Percentiles rank a stretch among this genome's conserved stretches.
Evolutionary conservation across 2,329 filamentous ascomycete species (phyloP).

Genomic region (Huntiella omanensis): DNA sequence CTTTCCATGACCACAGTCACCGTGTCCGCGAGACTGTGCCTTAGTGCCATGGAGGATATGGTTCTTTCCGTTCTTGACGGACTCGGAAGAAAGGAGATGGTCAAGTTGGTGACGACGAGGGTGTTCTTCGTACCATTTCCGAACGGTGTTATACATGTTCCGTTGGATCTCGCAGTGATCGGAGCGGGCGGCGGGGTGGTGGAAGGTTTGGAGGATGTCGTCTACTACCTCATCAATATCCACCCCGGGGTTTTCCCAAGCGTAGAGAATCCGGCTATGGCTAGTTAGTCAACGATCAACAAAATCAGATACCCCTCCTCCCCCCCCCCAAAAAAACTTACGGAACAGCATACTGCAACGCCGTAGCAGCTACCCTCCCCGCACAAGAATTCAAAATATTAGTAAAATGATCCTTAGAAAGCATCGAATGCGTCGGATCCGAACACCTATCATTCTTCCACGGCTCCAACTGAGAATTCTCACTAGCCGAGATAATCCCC

Average conservation of each 20-base stretch:
- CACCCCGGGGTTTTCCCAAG: slow-evolving; percentile 76
- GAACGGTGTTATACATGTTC: slow-evolving; percentile 75
- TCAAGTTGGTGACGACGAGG: slow-evolving; percentile 51
- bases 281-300: not conserved
- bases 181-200: slow-evolving; percentile 72
- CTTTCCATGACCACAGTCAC: slow-evolving; percentile 34
- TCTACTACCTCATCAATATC: slow-evolving; percentile 66
- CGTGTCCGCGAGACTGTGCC: slow-evolving; percentile 20
- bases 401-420: slow-evolving; percentile 72
- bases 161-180: slow-evolving; percentile 60
- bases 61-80: slow-evolving; percentile 68
- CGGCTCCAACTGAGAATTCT: slow-evolving; percentile 57
- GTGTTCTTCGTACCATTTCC: slow-evolving; percentile 57
- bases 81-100: slow-evolving; percentile 59
- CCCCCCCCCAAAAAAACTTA: slow-evolving; percentile 21
- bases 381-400: slow-evolving; percentile 61
- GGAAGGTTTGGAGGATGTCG: slow-evolving; percentile 68
- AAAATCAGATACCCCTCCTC: slow-evolving; percentile 8
- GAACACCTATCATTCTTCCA: slow-evolving; percentile 61
- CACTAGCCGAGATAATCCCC: slow-evolving; percentile 46
- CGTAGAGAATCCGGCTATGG: slow-evolving; percentile 55
- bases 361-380: slow-evolving; percentile 52
- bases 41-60: slow-evolving; percentile 33
- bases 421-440: slow-evolving; percentile 65
- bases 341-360: slow-evolving; percentile 75